phyloP scores from a whole-genome alignment of 805 yeast species.

The Lachancea waltii region DNA sequence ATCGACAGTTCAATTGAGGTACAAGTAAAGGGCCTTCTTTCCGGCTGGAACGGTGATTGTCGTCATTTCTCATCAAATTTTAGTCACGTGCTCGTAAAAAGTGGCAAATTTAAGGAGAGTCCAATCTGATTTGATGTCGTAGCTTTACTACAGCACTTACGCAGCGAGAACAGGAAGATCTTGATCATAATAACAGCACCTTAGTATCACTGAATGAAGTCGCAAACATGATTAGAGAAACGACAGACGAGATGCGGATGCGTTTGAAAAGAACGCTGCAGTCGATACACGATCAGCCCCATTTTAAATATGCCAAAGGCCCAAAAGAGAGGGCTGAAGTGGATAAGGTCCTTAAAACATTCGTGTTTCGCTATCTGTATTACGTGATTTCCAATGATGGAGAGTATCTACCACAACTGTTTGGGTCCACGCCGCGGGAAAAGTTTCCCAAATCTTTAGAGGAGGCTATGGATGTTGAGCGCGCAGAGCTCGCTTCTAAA shows the following conservation, averaged over 20 bases:
- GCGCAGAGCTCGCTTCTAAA: too few relatives aligned
- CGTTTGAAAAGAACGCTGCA: constrained; percentile 15
- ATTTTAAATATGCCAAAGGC: constrained; percentile 20
- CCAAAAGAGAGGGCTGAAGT: constrained; percentile 26
- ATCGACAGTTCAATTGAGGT: too few relatives aligned
- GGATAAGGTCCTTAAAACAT: constrained; percentile 22
- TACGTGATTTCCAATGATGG: constrained; percentile 37
- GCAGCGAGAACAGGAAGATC: not conserved
- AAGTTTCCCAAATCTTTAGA: constrained; percentile 19
- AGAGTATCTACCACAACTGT: constrained; percentile 29
- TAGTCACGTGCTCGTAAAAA: too few relatives aligned
- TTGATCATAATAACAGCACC: too few relatives aligned
- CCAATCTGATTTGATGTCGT: too few relatives aligned
- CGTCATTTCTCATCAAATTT: too few relatives aligned
- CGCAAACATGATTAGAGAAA: constrained; percentile 4
- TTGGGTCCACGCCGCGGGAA: constrained; percentile 16
- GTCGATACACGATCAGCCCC: constrained; percentile 17
- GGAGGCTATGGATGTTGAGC: constrained; percentile 16
- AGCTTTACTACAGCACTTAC: too few relatives aligned
- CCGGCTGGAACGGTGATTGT: too few relatives aligned
- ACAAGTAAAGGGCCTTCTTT: too few relatives aligned
- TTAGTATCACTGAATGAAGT: constrained; percentile 1
- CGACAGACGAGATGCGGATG: constrained; percentile 7
- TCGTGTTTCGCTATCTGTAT: constrained; percentile 28
- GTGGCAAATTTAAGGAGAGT: too few relatives aligned